Conservation (phyloP, 2,329 filamentous ascomycete genomes). For the Scedosporium minutisporum region DNA sequence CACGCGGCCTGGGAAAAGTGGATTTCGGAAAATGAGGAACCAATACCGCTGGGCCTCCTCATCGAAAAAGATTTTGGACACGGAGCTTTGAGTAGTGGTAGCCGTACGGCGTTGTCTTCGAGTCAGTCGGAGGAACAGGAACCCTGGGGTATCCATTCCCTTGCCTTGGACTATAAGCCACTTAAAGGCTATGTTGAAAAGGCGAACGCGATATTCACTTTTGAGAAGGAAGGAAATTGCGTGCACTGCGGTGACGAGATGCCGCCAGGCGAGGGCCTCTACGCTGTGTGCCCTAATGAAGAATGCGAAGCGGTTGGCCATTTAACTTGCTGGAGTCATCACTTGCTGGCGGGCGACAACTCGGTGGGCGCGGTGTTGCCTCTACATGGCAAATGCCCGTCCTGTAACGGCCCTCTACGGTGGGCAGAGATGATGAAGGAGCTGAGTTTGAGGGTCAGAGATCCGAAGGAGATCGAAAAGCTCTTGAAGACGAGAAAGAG, state of each 20-base stretch:
- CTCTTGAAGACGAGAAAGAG: slow-evolving; percentile 47
- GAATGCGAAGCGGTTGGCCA: slow-evolving; percentile 50
- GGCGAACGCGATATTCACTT: slow-evolving; percentile 40
- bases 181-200: slow-evolving; percentile 47
- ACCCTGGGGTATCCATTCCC: slow-evolving; percentile 39
- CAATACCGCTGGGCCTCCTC: slow-evolving; percentile 37
- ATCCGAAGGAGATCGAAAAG: slow-evolving; percentile 58
- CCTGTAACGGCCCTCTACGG: slow-evolving; percentile 49
- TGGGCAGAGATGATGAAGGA: slow-evolving; percentile 82
- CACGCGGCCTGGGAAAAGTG: slow-evolving; percentile 58
- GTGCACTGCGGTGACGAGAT: slow-evolving; percentile 40
- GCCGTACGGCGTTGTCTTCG: neutral
- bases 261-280: slow-evolving; percentile 37
- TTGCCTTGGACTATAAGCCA: slow-evolving; percentile 45
- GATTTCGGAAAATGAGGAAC: slow-evolving; percentile 37
- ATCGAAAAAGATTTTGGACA: slow-evolving; percentile 46
- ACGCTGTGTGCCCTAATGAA: slow-evolving; percentile 45
- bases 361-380: slow-evolving; percentile 49
- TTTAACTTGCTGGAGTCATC: slow-evolving; percentile 47
- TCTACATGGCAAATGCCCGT: slow-evolving; percentile 58
- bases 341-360: slow-evolving; percentile 31
- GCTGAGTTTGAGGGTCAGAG: slow-evolving; percentile 63
- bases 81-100: neutral
- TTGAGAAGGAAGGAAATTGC: slow-evolving; percentile 47
- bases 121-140: neutral